Percentiles rank a stretch among this genome's conserved stretches.
Conservation (phyloP, 768 basidiomycete genomes). For the Paxillus rubicundulus region DNA sequence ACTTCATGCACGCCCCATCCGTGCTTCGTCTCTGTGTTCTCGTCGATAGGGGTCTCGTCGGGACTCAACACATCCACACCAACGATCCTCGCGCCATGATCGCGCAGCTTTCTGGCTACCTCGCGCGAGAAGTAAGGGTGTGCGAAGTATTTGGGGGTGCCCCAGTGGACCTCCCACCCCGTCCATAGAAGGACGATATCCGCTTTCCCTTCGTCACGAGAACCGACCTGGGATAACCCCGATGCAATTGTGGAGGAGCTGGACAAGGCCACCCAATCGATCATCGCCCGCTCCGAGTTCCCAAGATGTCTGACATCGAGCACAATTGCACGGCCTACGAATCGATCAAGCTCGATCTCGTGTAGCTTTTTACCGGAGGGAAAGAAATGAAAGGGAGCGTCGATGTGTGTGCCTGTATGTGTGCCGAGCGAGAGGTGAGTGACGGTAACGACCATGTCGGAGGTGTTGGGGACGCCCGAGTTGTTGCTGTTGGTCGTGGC, state of each 20-base stretch:
- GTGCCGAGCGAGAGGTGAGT: constrained; percentile 53
- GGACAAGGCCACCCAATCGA: constrained; percentile 47
- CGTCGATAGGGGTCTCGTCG: constrained; percentile 49
- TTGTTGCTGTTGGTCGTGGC: constrained; percentile 14
- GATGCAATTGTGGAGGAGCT: not conserved
- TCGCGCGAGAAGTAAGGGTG: constrained; percentile 62
- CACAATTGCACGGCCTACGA: constrained; percentile 55
- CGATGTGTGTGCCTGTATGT: constrained; percentile 79
- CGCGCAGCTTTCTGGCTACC: constrained; percentile 49
- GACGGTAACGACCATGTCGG: constrained; percentile 22
- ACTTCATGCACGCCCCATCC: constrained; percentile 55
- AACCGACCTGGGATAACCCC: constrained; percentile 17
- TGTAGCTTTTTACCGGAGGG: constrained; percentile 54
- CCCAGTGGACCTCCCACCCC: constrained; percentile 64
- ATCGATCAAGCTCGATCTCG: constrained; percentile 50
- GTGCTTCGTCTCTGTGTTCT: constrained; percentile 8
- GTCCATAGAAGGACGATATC: constrained; percentile 58
- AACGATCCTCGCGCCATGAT: constrained; percentile 52
- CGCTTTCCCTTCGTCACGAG: constrained; percentile 25
- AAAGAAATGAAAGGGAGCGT: constrained; percentile 75
- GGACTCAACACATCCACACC: constrained; percentile 67
- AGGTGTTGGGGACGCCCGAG: not conserved
- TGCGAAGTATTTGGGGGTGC: constrained; percentile 47
- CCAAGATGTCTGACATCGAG: constrained; percentile 51
- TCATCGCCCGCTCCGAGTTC: constrained; percentile 41